Percentiles rank a stretch among this genome's conserved stretches.
phyloP scores from a whole-genome alignment of 139 green algal species.

The Pleodorina starrii region DNA sequence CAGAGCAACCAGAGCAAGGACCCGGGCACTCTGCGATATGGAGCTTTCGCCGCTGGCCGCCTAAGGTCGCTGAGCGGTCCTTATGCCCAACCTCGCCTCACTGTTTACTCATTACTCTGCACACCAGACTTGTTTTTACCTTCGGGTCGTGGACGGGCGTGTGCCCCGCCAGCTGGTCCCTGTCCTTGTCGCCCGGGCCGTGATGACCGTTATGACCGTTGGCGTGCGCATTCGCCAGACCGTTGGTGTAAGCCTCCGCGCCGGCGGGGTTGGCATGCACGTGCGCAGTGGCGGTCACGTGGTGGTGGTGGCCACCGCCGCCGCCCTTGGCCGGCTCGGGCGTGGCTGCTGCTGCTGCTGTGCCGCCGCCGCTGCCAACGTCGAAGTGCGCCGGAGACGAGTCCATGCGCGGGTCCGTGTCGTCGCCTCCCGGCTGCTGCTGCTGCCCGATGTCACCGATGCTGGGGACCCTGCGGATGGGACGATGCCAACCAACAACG shows the following conservation, averaged over 20 bases:
- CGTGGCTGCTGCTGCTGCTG: neutral
- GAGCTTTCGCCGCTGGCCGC: too few relatives aligned
- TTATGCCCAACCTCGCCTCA: too few relatives aligned
- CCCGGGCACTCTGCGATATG: too few relatives aligned
- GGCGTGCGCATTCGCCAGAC: neutral
- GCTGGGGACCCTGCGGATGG: conserved; percentile 21
- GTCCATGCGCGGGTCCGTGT: conserved; percentile 1
- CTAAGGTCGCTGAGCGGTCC: too few relatives aligned
- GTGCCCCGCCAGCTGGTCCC: neutral
- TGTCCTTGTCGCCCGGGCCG: conserved; percentile 25
- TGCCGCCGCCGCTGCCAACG: neutral
- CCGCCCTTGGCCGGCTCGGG: neutral
- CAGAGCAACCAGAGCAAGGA: too few relatives aligned
- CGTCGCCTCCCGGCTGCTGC: neutral
- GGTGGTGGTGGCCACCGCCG: too few relatives aligned
- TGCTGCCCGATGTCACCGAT: neutral
- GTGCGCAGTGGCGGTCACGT: neutral
- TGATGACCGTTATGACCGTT: neutral
- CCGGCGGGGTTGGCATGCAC: neutral
- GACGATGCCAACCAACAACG: too few relatives aligned
- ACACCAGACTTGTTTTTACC: too few relatives aligned
- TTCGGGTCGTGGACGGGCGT: conserved; percentile 5
- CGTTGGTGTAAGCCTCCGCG: neutral
- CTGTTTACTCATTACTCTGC: too few relatives aligned
- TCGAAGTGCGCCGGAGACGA: neutral